Base-by-base conservation (phyloP, 2,329 filamentous ascomycete species). In the Pseudogymnoascus sp. region DNA sequence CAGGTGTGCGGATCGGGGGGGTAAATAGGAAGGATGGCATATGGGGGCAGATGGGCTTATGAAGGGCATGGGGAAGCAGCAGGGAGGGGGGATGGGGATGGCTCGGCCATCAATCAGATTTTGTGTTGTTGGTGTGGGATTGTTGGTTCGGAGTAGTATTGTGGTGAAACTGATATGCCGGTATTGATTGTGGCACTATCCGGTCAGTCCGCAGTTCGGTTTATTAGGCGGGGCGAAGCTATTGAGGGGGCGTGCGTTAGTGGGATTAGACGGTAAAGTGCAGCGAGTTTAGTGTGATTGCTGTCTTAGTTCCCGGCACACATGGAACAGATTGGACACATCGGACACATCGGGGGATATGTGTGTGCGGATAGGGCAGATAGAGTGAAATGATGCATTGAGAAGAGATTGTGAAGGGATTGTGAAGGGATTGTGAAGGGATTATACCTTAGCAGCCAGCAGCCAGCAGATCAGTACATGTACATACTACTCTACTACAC, bases 151-250 rank as follows among this genome's bases (percentile, higher is more conserved):
- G 29, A 10, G 23, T 50, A 31, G 46, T 31, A 53, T 53, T 53
- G 26, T 31, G n/a, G 46, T 53, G 46, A 53, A 53, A 53, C 46
- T 53, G 46, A 53, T 53, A 53, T 53, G 46, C 26, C 26, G n/a
- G 13, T 53, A 53, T 53, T 53, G 46, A 53, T 53, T 53, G 46
- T 53, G n/a, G 26, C 10, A 53, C 26, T 53, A 1, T 17, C 46
- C 46, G 26, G 17, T 7, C 38, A 13, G 17, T 42, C 38, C 17
- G 38, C 3, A n/a, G 7, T 17, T 17, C n/a, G 37, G 35, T n/a
- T 53, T 53, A 10, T 17, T 31, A 26, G 46, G 46, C 46, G 46
- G 46, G 46, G 46, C 46, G 46, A 31, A 26, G 26, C 46, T 17
- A 53, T 53, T 17, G 46, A 7, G 46, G 42, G 21, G 42, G 21